A percentile compares a stretch with the other conserved stretches of the same genome.
These are phyloP conservation scores for Cyclaneusma minus DNA, from an alignment of 2,329 filamentous ascomycete genomes.

Conservation along the genomic window DNA sequence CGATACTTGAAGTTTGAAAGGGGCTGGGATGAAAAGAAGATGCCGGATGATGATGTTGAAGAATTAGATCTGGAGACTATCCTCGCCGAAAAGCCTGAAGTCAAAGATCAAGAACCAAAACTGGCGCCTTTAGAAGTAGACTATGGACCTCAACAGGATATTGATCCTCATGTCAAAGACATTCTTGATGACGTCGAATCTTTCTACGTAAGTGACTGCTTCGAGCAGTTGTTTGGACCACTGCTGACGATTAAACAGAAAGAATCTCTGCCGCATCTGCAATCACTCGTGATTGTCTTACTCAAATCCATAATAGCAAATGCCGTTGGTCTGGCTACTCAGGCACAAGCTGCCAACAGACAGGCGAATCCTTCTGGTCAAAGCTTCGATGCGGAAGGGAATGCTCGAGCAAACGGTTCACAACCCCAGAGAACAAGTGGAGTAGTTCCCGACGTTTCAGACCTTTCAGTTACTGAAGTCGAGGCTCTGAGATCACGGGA, in stretches of 20 bases:
- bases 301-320: constrained; percentile 78
- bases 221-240: not conserved
- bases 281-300: constrained; percentile 85
- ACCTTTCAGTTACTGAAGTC: constrained; percentile 54
- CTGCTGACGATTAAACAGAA: constrained; percentile 33
- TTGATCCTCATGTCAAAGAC: constrained; percentile 40
- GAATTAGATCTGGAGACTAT: constrained; percentile 25
- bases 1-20: constrained; percentile 83
- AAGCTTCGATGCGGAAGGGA: constrained; percentile 13
- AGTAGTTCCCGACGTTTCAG: constrained; percentile 15
- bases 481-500: constrained; percentile 72
- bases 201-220: constrained; percentile 59
- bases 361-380: constrained; percentile 5
- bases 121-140: constrained; percentile 23
- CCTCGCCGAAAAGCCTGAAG: constrained; percentile 25
- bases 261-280: constrained; percentile 66
- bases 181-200: constrained; percentile 60
- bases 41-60: constrained; percentile 24
- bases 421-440: constrained; percentile 10
- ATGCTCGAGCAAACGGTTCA: constrained; percentile 11
- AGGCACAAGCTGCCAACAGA: constrained; percentile 23
- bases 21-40: constrained; percentile 55
- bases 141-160: constrained; percentile 31
- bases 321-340: constrained; percentile 71
- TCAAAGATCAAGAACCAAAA: constrained; percentile 26